Percentiles rank a stretch among this genome's conserved stretches.
phyloP scores from a whole-genome alignment of 345 rosid genomes.

The Clarkia xantiana region DNA sequence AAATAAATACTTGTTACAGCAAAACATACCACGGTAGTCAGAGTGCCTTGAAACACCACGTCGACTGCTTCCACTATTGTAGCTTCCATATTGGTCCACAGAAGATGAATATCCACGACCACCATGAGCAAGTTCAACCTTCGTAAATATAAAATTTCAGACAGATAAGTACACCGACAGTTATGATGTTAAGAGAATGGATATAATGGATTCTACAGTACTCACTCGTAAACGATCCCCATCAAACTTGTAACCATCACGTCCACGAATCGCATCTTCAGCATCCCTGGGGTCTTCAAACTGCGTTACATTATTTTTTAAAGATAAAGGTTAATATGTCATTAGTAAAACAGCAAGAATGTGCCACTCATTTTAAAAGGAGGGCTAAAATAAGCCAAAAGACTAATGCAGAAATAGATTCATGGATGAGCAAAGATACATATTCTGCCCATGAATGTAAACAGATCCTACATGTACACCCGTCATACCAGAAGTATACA shows the following conservation, averaged over 20 bases:
- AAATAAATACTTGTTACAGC: neutral
- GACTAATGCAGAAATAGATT: too few relatives aligned
- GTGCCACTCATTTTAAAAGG: too few relatives aligned
- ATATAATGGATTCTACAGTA: constrained; percentile 2
- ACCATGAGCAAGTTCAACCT: constrained; percentile 96
- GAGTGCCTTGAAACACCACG: constrained; percentile 72
- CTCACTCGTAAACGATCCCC: constrained; percentile 68
- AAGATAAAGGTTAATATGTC: neutral
- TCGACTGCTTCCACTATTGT: constrained; percentile 43
- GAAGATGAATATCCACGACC: constrained; percentile 68
- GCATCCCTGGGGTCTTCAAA: constrained; percentile 94
- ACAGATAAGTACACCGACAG: neutral
- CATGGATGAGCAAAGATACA: too few relatives aligned
- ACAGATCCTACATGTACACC: too few relatives aligned
- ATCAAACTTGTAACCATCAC: constrained; percentile 90
- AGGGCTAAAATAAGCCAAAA: too few relatives aligned
- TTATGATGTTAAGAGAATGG: neutral
- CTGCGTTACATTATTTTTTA: constrained; percentile 17
- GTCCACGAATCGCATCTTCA: constrained; percentile 77
- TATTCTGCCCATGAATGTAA: too few relatives aligned
- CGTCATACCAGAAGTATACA: too few relatives aligned
- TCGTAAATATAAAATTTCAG: constrained; percentile 2
- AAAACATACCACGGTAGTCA: constrained; percentile 66
- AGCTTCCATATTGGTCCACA: constrained; percentile 53
- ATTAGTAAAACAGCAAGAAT: too few relatives aligned